Evolutionary conservation across 805 yeast species (phyloP).

Genomic region (Yarrowia divulgata): DNA sequence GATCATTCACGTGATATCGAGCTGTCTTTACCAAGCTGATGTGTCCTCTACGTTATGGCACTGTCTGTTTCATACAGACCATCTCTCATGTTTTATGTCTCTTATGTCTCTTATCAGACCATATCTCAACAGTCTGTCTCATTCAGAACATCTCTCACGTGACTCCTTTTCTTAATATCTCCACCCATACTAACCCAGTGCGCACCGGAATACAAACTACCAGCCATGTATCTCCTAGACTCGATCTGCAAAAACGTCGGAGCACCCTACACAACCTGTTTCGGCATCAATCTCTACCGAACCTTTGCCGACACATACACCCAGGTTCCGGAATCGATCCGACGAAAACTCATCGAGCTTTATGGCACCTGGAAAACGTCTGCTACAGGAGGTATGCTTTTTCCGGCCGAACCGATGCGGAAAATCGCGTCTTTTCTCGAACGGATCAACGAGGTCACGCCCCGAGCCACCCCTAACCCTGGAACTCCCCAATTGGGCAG

Average conservation of each 20-base stretch:
- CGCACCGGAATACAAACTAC: conserved; percentile 84
- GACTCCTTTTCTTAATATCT: no score
- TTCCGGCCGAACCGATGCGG: conserved; percentile 71
- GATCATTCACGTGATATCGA: no score
- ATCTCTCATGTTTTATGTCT: no score
- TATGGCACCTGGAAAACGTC: conserved; percentile 90
- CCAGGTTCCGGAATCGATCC: conserved; percentile 75
- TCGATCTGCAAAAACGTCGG: conserved; percentile 92
- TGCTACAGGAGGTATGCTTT: conserved; percentile 69
- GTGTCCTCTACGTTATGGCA: no score
- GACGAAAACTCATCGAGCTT: conserved; percentile 75
- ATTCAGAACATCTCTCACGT: no score
- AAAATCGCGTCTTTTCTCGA: conserved; percentile 74
- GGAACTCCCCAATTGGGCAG: conserved; percentile 6
- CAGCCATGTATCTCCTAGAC: conserved; percentile 82
- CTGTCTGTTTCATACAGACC: no score
- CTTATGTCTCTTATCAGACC: no score
- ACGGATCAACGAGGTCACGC: conserved; percentile 44
- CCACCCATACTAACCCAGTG: conserved; percentile 53
- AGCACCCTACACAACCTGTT: conserved; percentile 81
- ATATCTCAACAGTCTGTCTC: no score
- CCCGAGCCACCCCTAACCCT: conserved; percentile 3
- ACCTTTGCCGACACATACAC: conserved; percentile 79
- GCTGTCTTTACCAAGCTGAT: no score
- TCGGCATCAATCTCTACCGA: conserved; percentile 72